Base-by-base conservation (phyloP, 352 stramenopile species). In the Phytophthora pseudosyringae region DNA sequence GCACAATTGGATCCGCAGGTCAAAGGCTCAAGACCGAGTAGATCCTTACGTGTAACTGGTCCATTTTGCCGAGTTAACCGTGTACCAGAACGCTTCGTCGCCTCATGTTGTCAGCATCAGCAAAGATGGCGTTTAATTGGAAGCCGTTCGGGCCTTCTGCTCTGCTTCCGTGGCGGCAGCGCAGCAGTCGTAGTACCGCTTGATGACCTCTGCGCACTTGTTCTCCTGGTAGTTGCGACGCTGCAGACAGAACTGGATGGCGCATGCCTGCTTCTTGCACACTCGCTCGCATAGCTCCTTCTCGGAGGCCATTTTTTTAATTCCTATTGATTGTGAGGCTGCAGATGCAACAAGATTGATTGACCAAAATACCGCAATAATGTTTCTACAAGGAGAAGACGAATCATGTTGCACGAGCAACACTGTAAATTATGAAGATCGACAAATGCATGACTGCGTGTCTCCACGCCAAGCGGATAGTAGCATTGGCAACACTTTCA, bases 171-270 rank as follows among this genome's bases (percentile, higher is more conserved):
- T 88, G 47, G 69, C 81, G 35, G 71, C 60, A 13, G 74, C 54
- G 64, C 83, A 93, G 67, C 87, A 95, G 47, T 89, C 74, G 54
- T 88, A 90, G 59, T 92, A 94, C 11, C 73, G 73, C 44, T 88
- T 64, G 50, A 95, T 91, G 25, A 80, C 67, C 8, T 68, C 71
- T 13, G 64, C 52, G 64, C 88, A 95, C 48, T 75, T 81, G 66
- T 39, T 82, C 61, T 95, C 84, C 59, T 95, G 83, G 56, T 95
- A 94, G 25, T 73, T 72, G 45, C 67, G 71, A 15, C 80, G 83
- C 75, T 91, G 77, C 33, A 95, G 71, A 75, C 88, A 95, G 59
- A 81, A 80, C 71, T 95, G 88, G 71, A 94, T 94, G 41, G 82
- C 82, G 46, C 86, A 95, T 15, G 85, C 88, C 16, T 90, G 75